Conservation (phyloP, 2,329 filamentous ascomycete species). For the Apiospora hydei region DNA sequence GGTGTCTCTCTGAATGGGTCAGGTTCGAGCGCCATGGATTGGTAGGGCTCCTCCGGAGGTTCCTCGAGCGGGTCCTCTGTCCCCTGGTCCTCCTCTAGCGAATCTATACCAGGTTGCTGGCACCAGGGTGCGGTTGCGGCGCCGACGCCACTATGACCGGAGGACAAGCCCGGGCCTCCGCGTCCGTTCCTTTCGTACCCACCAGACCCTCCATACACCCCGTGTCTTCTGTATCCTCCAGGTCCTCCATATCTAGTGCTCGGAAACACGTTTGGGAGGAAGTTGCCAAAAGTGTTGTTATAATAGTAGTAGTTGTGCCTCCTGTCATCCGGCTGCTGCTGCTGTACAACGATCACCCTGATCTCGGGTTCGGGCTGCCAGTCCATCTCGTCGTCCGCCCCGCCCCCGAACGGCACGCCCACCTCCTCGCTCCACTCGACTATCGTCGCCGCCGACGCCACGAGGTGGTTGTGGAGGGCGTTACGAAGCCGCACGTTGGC, state of each 20-base stretch:
- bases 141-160: too few relatives aligned
- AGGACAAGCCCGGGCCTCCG: too few relatives aligned
- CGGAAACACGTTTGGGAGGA: neutral
- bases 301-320: neutral
- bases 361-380: conserved; percentile 43
- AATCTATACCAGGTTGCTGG: neutral
- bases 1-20: neutral
- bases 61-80: neutral
- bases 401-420: conserved; percentile 32
- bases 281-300: neutral
- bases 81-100: neutral
- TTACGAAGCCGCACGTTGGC: conserved; percentile 38
- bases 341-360: conserved; percentile 35
- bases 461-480: conserved; percentile 27
- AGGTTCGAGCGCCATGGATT: neutral
- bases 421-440: conserved; percentile 38
- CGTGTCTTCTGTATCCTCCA: neutral
- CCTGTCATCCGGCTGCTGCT: neutral
- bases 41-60: neutral
- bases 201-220: neutral
- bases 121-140: neutral
- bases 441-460: conserved; percentile 26
- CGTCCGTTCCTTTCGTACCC: too few relatives aligned
- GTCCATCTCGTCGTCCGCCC: conserved; percentile 41
- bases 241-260: neutral